These are phyloP conservation scores for Cladosporium colombiae DNA, from an alignment of 2,329 filamentous ascomycete species.

Conservation along the genomic window DNA sequence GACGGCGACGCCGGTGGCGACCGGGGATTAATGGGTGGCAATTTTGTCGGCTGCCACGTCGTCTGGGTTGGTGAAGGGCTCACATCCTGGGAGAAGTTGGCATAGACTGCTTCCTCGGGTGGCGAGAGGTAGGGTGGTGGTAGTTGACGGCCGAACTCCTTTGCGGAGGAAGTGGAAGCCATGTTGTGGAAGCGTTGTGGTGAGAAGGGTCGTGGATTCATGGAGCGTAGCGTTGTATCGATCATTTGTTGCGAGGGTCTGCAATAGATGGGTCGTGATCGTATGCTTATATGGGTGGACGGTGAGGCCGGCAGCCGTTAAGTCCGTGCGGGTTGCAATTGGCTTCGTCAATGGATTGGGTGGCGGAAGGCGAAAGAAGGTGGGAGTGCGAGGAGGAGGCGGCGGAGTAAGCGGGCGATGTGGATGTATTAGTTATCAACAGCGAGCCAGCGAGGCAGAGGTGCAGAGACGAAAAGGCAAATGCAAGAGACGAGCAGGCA, in stretches of 20 bases:
- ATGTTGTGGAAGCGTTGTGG: conserved; percentile 8
- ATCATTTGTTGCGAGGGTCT: conserved; percentile 1
- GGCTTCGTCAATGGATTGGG: conserved; percentile 1
- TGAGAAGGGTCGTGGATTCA: conserved; percentile 13
- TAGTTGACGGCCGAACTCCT: conserved; percentile 3
- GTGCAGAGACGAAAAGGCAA: conserved; percentile 18
- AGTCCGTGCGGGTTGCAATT: conserved; percentile 14
- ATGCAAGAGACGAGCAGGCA: conserved; percentile 11
- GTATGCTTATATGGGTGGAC: conserved; percentile 14
- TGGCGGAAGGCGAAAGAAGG: conserved; percentile 18
- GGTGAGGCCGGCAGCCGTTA: conserved; percentile 11
- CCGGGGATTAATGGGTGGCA: conserved; percentile 23
- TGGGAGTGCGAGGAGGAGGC: conserved; percentile 3
- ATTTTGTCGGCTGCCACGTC: conserved; percentile 11
- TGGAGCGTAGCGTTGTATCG: conserved; percentile 11
- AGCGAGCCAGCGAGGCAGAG: neutral
- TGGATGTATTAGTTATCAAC: conserved; percentile 13
- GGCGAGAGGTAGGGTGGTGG: conserved; percentile 22
- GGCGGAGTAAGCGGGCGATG: conserved; percentile 1
- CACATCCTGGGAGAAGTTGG: conserved; percentile 23
- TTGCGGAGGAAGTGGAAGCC: neutral
- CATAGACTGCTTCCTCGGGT: conserved; percentile 20
- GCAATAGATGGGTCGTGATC: neutral
- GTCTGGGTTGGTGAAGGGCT: conserved; percentile 2
- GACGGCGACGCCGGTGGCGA: conserved; percentile 27